Conservation (phyloP, 768 basidiomycete genomes). For the Baorangia bicolor region DNA sequence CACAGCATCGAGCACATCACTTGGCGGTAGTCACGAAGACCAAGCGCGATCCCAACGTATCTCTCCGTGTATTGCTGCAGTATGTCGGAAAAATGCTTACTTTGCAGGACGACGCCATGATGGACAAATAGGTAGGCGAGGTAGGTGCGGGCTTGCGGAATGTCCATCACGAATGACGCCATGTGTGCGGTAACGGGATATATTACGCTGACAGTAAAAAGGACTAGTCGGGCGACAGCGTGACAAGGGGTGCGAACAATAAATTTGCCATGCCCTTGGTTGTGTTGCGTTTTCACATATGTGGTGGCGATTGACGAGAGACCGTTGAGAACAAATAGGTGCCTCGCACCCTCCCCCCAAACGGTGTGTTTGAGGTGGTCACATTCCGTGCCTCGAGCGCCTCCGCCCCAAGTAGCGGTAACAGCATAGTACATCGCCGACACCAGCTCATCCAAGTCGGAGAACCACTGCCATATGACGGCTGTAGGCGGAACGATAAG, state of each 20-base stretch:
- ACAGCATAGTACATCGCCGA: slow-evolving; percentile 11
- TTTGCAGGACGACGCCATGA: not conserved
- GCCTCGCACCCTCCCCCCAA: not conserved
- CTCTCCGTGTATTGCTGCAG: no score
- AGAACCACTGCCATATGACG: slow-evolving; percentile 10
- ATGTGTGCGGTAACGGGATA: not conserved
- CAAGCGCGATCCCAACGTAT: no score
- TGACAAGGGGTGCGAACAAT: slow-evolving; percentile 8
- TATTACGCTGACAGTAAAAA: not conserved
- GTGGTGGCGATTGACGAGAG: slow-evolving; percentile 3
- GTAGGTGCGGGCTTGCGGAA: not conserved
- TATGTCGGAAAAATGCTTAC: no score
- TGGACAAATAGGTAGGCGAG: not conserved
- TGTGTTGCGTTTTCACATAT: slow-evolving; percentile 15
- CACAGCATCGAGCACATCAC: no score
- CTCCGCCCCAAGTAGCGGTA: slow-evolving; percentile 15
- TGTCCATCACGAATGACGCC: not conserved
- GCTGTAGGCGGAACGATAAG: no score
- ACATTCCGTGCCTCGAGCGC: slow-evolving; percentile 14
- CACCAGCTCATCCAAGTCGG: slow-evolving; percentile 2
- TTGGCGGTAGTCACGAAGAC: no score
- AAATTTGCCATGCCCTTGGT: slow-evolving; percentile 5
- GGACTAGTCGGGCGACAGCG: not conserved
- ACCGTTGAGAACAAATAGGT: slow-evolving; percentile 20
- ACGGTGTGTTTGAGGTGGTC: slow-evolving; percentile 12